phyloP scores from a whole-genome alignment of 768 basidiomycete genomes.

The Boletus huronensis region DNA sequence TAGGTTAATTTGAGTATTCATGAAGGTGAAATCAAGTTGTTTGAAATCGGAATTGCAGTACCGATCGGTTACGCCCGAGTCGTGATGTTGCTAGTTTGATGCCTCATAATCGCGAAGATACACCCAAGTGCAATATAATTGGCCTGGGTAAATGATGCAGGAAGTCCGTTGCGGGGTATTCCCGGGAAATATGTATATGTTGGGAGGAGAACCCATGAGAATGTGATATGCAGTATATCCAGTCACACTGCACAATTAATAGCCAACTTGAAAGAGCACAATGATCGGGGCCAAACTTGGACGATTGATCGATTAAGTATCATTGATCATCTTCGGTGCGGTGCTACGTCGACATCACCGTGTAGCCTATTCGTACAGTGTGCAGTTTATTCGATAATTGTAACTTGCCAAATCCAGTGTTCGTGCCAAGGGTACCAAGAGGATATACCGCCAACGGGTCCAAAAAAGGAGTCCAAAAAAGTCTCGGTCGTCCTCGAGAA shows the following conservation, averaged over 20 bases:
- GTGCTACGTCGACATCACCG: background rate
- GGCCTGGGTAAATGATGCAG: background rate
- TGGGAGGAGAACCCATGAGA: background rate
- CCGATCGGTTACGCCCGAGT: no score
- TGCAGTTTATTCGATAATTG: background rate
- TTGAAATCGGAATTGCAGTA: no score
- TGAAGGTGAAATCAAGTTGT: background rate
- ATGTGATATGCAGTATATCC: background rate
- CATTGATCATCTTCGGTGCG: background rate
- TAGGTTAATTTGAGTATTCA: constrained; percentile 24
- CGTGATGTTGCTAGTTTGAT: background rate
- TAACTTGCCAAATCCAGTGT: background rate
- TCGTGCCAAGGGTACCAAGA: background rate
- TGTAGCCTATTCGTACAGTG: background rate
- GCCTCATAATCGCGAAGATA: background rate
- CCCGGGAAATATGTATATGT: background rate
- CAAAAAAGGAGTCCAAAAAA: background rate
- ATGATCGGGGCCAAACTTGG: background rate
- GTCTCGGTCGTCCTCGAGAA: background rate
- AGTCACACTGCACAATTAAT: no score
- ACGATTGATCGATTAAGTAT: background rate
- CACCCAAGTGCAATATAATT: background rate
- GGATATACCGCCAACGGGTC: background rate
- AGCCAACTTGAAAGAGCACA: no score
- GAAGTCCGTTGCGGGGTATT: background rate